A percentile compares a stretch with the other conserved stretches of the same genome.
Conservation (phyloP, 148 eudicot genomes). For the Fagopyrum tataricum region DNA sequence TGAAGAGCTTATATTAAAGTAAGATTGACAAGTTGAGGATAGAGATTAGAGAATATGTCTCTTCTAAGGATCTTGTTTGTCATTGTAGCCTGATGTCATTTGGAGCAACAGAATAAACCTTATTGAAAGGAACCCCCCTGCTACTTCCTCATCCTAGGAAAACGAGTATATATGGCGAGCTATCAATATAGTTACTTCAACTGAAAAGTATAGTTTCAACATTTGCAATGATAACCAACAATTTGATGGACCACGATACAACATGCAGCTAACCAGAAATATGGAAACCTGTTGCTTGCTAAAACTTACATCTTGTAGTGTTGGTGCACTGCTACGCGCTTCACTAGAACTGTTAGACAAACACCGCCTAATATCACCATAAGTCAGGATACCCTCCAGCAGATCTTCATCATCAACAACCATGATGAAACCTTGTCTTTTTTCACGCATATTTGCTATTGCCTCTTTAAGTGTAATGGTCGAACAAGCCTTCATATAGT, state of each 20-base stretch:
- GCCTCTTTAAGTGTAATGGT: constrained; percentile 60
- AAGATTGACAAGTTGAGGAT: neutral
- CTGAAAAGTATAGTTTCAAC: neutral
- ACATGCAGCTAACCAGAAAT: constrained; percentile 3
- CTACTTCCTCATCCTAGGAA: neutral
- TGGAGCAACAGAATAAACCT: neutral
- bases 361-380: constrained; percentile 65
- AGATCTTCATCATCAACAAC: constrained; percentile 71
- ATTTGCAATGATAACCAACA: neutral
- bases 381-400: constrained; percentile 83
- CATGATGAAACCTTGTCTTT: constrained; percentile 55
- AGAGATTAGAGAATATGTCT: neutral
- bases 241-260: neutral
- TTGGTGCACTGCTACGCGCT: constrained; percentile 30
- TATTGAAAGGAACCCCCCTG: neutral
- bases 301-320: constrained; percentile 52
- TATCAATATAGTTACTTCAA: neutral
- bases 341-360: constrained; percentile 39
- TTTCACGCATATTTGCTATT: constrained; percentile 51
- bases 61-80: neutral
- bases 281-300: neutral
- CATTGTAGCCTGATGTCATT: neutral
- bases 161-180: neutral
- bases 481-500: constrained; percentile 42
- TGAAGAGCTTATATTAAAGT: neutral